These are phyloP conservation scores for Metschnikowia orientalis DNA, from an alignment of 805 yeast genomes.

Conservation along the genomic window DNA sequence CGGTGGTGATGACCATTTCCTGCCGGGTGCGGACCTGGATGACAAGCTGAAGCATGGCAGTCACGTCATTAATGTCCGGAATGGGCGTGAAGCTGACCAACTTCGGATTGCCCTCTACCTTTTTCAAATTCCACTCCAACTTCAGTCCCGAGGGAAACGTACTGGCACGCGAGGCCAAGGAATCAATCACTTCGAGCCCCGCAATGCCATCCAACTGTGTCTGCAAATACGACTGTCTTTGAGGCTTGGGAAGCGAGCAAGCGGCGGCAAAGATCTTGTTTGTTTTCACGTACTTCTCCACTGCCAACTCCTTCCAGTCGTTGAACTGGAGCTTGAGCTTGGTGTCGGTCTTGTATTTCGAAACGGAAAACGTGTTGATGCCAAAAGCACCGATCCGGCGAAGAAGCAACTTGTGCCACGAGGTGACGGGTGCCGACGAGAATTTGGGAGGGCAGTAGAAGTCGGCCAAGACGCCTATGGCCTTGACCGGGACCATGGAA, in stretches of 20 bases:
- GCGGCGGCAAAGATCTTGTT: conserved; percentile 73
- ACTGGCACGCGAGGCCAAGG: conserved; percentile 30
- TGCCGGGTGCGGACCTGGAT: conserved; percentile 36
- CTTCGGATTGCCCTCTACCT: conserved; percentile 68
- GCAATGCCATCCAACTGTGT: conserved; percentile 32
- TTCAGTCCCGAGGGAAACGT: conserved; percentile 52
- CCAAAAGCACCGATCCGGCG: conserved; percentile 66
- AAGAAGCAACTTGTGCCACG: conserved; percentile 45
- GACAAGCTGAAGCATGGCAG: conserved; percentile 37
- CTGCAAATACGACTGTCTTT: conserved; percentile 43
- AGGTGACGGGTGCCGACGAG: conserved; percentile 20
- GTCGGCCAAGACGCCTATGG: conserved; percentile 40
- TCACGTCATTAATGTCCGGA: conserved; percentile 42
- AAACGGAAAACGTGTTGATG: conserved; percentile 55
- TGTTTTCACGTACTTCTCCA: conserved; percentile 70
- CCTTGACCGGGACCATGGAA: conserved; percentile 34
- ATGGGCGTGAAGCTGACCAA: conserved; percentile 66
- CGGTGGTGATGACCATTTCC: conserved; percentile 26
- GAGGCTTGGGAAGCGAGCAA: conserved; percentile 27
- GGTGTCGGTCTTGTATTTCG: conserved; percentile 42
- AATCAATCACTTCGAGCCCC: conserved; percentile 30
- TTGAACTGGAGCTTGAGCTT: conserved; percentile 52
- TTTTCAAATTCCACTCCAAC: conserved; percentile 72
- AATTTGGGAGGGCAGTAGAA: conserved; percentile 41
- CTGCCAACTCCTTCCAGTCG: conserved; percentile 82